phyloP scores from a whole-genome alignment of 192 early-diverging fungal species.

The Rhizoclosmatium sp. region DNA sequence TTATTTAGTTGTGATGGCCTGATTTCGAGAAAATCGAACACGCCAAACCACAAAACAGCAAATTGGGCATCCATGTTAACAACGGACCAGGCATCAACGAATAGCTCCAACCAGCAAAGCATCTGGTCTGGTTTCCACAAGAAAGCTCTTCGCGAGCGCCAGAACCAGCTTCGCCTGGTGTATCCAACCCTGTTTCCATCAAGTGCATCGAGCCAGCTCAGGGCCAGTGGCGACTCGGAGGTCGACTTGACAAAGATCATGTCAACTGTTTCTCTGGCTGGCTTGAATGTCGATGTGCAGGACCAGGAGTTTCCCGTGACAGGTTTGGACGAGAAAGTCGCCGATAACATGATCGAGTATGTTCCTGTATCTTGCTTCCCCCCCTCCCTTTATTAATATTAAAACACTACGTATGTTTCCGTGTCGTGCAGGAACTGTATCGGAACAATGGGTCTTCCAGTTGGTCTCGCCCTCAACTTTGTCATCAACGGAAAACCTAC shows the following conservation, averaged over 20 bases:
- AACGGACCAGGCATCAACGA: too few species aligned
- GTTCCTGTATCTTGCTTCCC: neutral
- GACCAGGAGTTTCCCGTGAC: conserved; percentile 66
- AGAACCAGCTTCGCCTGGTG: conserved; percentile 66
- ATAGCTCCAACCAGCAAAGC: neutral
- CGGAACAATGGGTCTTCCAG: conserved; percentile 72
- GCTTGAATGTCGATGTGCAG: conserved; percentile 33
- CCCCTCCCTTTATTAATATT: conserved; percentile 7
- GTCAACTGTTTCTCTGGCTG: conserved; percentile 32
- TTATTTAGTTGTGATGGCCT: too few species aligned
- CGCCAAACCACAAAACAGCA: too few species aligned
- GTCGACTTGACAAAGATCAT: conserved; percentile 7
- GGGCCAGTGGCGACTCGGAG: conserved; percentile 27
- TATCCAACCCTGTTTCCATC: conserved; percentile 64
- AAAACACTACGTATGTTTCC: conserved; percentile 14
- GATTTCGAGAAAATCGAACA: too few species aligned
- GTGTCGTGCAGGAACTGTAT: conserved; percentile 15
- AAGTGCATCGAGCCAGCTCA: neutral
- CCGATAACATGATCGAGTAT: conserved; percentile 79
- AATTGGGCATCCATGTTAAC: too few species aligned
- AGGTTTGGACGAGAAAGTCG: conserved; percentile 70
- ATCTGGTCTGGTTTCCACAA: conserved; percentile 83
- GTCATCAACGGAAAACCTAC: conserved; percentile 66
- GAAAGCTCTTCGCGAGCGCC: conserved; percentile 74
- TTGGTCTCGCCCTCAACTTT: conserved; percentile 79